phyloP scores from a whole-genome alignment of 225 moss, liverwort and hornwort species.

The Takakia lepidozioides region DNA sequence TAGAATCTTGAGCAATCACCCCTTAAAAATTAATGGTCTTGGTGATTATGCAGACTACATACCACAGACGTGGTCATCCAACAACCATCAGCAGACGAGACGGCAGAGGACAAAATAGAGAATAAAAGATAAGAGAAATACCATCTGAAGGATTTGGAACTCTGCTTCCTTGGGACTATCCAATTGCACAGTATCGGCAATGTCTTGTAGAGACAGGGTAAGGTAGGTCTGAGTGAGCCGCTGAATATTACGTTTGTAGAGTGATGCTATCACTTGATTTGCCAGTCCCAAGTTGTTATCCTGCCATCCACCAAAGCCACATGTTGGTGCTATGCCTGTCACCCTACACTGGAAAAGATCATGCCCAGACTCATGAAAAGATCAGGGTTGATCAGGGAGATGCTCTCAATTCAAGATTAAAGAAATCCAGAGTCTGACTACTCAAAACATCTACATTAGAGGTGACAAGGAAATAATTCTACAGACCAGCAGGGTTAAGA shows the following conservation, averaged over 20 bases:
- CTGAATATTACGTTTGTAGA: constrained; percentile 97
- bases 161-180: constrained; percentile 94
- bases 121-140: constrained; percentile 11
- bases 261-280: constrained; percentile 92
- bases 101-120: constrained; percentile 4
- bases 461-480: too few species aligned
- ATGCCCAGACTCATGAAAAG: too few species aligned
- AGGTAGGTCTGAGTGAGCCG: constrained; percentile 99
- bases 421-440: too few species aligned
- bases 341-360: too few species aligned
- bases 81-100: not conserved
- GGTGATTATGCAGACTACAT: too few species aligned
- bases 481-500: too few species aligned
- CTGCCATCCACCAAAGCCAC: constrained; percentile 26
- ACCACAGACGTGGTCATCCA: not conserved
- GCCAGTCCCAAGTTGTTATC: constrained; percentile 97
- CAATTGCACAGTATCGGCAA: constrained; percentile 91
- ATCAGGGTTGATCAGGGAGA: too few species aligned
- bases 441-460: too few species aligned
- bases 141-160: constrained; percentile 96
- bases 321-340: too few species aligned
- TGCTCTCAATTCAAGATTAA: too few species aligned
- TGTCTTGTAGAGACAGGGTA: constrained; percentile 95
- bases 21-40: too few species aligned
- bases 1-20: too few species aligned